Evolutionary conservation across 352 stramenopile genomes (phyloP), one percentile per base, ranked within the genome.

Genomic region (Globisporangium lucens): DNA sequence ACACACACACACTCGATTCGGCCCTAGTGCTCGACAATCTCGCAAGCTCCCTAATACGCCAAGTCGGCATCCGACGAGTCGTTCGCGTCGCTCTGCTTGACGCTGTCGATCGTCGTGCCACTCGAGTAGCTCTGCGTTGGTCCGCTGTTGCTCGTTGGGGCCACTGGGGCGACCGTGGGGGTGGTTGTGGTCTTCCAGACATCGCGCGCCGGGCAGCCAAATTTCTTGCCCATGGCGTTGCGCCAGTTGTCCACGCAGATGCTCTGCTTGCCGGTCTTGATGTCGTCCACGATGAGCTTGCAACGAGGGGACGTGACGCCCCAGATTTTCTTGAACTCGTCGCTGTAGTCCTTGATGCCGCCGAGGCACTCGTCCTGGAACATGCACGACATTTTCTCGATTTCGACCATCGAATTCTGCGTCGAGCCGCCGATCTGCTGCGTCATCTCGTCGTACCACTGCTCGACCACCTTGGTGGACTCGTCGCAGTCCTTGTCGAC

Each of bases 311-410:
- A 46, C 12, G 38, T 46, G 38, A 71, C 76, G 12, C 71, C 65
- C 78, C 77, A 87, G 13, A 71, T 75, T 0, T 62, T 66, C 65
- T 86, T 86, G 66, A 87, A 87, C 53, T 74, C 70, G 1, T 61
- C 58, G 0, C 70, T 66, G 65, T 86, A 89, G 43, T 86, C 77
- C 0, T 63, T 56, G 0, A 73, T 72, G 17, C 78, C 78, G 15
- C 78, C 78, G 1, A 87, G 69, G 59, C 80, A 89, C 38, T 84
- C 69, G 30, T 84, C 68, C 55, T 87, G 69, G 52, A 80, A 82
- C 75, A 86, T 74, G 41, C 80, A 85, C 56, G 72, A 35, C 70
- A 87, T 83, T 57, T 73, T 74, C 65, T 89, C 80, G 27, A 89
- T 69, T 56, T 89, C 78, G 4, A 69, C 76, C 41, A 76, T 79